Conservation (phyloP, 73 alveolate species). For the Paramecium caudatum region DNA sequence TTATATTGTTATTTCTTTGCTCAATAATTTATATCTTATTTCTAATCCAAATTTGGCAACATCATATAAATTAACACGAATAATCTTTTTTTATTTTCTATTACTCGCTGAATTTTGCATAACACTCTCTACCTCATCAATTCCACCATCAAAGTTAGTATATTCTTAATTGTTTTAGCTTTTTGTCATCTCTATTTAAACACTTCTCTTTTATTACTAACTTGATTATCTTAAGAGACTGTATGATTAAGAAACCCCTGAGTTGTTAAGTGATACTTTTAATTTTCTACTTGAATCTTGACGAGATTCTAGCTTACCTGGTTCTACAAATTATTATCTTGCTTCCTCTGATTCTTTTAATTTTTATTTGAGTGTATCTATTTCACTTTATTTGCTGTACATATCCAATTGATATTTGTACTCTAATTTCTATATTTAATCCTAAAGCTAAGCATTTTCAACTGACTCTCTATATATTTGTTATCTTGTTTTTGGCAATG, state of each 20-base stretch:
- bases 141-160: neutral
- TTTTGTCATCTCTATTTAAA: neutral
- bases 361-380: neutral
- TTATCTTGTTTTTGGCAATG: slow-evolving; percentile 25
- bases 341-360: neutral
- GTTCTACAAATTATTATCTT: slow-evolving; percentile 1
- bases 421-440: neutral
- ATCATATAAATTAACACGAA: slow-evolving; percentile 34
- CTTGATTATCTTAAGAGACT: slow-evolving; percentile 39
- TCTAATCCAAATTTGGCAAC: neutral
- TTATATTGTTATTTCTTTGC: neutral
- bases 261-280: slow-evolving; percentile 10
- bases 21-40: neutral
- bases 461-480: slow-evolving; percentile 40
- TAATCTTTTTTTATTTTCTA: neutral
- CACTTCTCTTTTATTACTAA: neutral
- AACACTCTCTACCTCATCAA: slow-evolving; percentile 8
- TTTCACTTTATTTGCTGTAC: neutral
- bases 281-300: slow-evolving; percentile 22
- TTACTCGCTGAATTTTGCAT: neutral
- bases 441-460: neutral
- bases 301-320: neutral
- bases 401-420: neutral
- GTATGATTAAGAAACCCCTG: slow-evolving; percentile 21
- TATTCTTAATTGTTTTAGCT: neutral